phyloP scores from a whole-genome alignment of 1,284 basidiomycete genomes.

The Irpex sp. region DNA sequence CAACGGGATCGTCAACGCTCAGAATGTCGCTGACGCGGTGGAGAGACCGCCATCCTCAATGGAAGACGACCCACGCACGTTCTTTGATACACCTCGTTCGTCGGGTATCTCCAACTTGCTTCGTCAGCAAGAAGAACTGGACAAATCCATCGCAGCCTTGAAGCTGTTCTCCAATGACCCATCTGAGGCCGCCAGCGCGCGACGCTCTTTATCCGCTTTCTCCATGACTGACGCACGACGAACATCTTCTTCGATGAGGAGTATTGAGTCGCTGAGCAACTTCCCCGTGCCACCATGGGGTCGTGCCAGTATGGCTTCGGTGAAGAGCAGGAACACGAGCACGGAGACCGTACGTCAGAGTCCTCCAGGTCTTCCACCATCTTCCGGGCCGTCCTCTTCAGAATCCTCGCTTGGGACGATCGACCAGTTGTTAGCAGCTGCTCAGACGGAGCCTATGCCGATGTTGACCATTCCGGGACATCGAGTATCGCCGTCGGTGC shows the following conservation, averaged over 20 bases:
- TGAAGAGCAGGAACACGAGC: slow-evolving; percentile 9
- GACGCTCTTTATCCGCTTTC: slow-evolving; percentile 33
- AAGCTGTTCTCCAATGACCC: slow-evolving; percentile 38
- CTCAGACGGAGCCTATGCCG: neutral
- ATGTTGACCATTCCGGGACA: neutral
- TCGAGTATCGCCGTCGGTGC: slow-evolving; percentile 23
- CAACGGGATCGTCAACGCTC: slow-evolving; percentile 32
- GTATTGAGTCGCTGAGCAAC: slow-evolving; percentile 49
- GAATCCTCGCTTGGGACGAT: neutral
- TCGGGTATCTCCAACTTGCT: slow-evolving; percentile 46
- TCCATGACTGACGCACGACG: slow-evolving; percentile 27
- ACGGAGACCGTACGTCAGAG: slow-evolving; percentile 3
- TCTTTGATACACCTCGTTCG: slow-evolving; percentile 23
- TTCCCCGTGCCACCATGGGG: slow-evolving; percentile 63
- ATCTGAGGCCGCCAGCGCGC: slow-evolving; percentile 13
- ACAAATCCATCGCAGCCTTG: slow-evolving; percentile 59
- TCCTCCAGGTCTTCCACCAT: slow-evolving; percentile 5
- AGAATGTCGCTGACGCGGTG: slow-evolving; percentile 6
- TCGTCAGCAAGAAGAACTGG: slow-evolving; percentile 61
- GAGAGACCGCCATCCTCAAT: neutral
- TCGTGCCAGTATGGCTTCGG: slow-evolving; percentile 13
- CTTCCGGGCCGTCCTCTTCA: neutral
- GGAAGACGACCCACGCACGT: slow-evolving; percentile 8
- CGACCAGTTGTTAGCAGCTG: neutral
- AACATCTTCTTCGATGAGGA: slow-evolving; percentile 37